Evolutionary conservation across 139 green algal species (phyloP).

Genomic region (Coccomyxa sp.): DNA sequence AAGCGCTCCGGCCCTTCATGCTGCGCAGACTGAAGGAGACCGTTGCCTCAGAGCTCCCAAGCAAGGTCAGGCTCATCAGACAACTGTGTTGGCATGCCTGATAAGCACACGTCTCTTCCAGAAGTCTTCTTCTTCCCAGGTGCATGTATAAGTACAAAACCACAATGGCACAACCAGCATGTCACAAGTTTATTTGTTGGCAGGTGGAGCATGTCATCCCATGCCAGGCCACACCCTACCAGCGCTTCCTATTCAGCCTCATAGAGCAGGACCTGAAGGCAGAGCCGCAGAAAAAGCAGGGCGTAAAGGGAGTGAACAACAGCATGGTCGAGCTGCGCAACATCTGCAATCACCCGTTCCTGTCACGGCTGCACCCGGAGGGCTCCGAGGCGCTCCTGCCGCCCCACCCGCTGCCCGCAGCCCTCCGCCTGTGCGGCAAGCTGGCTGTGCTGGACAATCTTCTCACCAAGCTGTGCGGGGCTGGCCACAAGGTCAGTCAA

Average conservation of each 20-base stretch:
- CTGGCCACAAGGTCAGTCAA: conserved; percentile 23
- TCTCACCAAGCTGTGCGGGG: conserved; percentile 45
- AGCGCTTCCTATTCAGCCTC: conserved; percentile 17
- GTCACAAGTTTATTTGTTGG: background rate
- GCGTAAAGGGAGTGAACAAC: conserved; percentile 33
- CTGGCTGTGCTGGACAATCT: conserved; percentile 53
- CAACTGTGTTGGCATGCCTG: background rate
- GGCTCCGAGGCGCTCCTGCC: conserved; percentile 34
- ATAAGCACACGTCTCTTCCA: background rate
- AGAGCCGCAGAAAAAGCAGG: no score
- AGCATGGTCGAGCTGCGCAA: conserved; percentile 77
- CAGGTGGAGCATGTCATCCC: conserved; percentile 36
- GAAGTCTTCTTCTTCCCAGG: background rate
- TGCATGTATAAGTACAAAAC: background rate
- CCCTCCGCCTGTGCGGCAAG: conserved; percentile 57
- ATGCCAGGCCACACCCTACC: conserved; percentile 33
- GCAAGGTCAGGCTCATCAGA: conserved; percentile 27
- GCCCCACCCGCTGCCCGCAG: conserved; percentile 27
- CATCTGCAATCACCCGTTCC: conserved; percentile 75
- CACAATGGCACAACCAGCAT: background rate
- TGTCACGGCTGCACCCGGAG: conserved; percentile 57
- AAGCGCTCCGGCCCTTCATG: conserved; percentile 77
- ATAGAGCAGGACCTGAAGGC: conserved; percentile 3
- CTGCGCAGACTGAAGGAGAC: conserved; percentile 64
- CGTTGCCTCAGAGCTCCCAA: conserved; percentile 54